Evolutionary conservation across 2,329 filamentous ascomycete genomes (phyloP).

Genomic region (Ophiostoma perfectum): DNA sequence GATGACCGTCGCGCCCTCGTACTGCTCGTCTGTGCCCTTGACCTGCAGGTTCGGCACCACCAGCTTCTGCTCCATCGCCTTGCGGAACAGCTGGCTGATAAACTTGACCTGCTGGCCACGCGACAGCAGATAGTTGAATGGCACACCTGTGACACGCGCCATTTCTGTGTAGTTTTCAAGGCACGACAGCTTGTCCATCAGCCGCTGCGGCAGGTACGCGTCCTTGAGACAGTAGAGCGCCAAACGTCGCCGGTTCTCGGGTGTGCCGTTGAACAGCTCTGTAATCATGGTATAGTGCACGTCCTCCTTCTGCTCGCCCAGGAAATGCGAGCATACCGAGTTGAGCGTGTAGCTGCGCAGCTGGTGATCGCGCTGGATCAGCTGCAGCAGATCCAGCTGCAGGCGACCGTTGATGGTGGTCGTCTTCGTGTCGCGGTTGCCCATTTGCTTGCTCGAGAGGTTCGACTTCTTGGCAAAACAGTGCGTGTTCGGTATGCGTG

Average conservation of each 20-base stretch:
- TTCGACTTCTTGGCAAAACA: slow-evolving; percentile 74
- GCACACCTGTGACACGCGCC: slow-evolving; percentile 97
- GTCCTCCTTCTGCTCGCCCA: slow-evolving; percentile 97
- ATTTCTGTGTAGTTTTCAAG: slow-evolving; percentile 99
- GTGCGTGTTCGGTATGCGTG: slow-evolving; percentile 64
- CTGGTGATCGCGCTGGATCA: slow-evolving; percentile 92
- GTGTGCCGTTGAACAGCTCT: slow-evolving; percentile 91
- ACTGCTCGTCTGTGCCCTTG: slow-evolving; percentile 74
- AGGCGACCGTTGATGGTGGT: slow-evolving; percentile 93
- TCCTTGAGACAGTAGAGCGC: slow-evolving; percentile 97
- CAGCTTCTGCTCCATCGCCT: slow-evolving; percentile 85
- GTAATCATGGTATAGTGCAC: slow-evolving; percentile 99
- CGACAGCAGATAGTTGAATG: slow-evolving; percentile 88
- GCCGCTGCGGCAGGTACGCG: slow-evolving; percentile 84
- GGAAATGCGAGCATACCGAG: slow-evolving; percentile 88
- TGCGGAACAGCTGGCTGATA: slow-evolving; percentile 92
- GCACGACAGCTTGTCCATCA: slow-evolving; percentile 97
- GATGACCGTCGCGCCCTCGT: slow-evolving; percentile 96
- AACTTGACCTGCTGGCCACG: slow-evolving; percentile 97
- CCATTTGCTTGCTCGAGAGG: slow-evolving; percentile 97
- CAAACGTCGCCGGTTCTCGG: slow-evolving; percentile 82
- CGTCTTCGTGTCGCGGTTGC: slow-evolving; percentile 85
- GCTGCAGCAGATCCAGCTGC: slow-evolving; percentile 87
- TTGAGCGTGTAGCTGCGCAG: slow-evolving; percentile 95
- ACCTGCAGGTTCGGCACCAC: slow-evolving; percentile 83